Percentiles rank a stretch among this genome's conserved stretches.
phyloP scores from a whole-genome alignment of 768 basidiomycete species.

The Leccinum fibrillosum region DNA sequence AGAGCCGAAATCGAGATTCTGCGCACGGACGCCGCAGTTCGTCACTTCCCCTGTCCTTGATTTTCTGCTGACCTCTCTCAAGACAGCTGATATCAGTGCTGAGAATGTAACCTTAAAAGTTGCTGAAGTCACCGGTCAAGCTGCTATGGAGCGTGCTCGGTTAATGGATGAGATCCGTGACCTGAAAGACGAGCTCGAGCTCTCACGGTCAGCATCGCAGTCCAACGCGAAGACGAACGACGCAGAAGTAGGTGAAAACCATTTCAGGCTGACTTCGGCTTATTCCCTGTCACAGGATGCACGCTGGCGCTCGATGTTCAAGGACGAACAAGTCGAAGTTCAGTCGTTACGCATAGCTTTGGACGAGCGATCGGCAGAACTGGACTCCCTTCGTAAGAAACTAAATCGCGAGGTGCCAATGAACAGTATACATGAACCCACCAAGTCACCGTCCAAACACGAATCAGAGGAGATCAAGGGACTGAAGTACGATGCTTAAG shows the following conservation, averaged over 20 bases:
- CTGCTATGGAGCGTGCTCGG: constrained; percentile 49
- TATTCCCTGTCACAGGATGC: constrained; percentile 16
- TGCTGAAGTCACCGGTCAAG: constrained; percentile 45
- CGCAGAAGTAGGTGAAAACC: constrained; percentile 15
- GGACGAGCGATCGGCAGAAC: constrained; percentile 44
- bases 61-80: constrained; percentile 11
- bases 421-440: constrained; percentile 33
- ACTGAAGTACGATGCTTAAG: constrained; percentile 54
- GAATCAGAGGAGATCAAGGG: constrained; percentile 72
- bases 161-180: constrained; percentile 53
- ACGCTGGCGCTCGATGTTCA: constrained; percentile 28
- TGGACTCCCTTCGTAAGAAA: constrained; percentile 58
- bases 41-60: constrained; percentile 23
- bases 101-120: constrained; percentile 45
- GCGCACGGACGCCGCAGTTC: constrained; percentile 71
- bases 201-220: constrained; percentile 30
- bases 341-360: constrained; percentile 31
- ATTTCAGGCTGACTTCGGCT: not conserved
- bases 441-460: constrained; percentile 43
- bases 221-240: constrained; percentile 25
- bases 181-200: constrained; percentile 48
- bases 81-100: constrained; percentile 48
- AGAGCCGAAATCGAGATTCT: constrained; percentile 83
- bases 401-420: constrained; percentile 55
- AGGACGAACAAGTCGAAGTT: constrained; percentile 31